Evolutionary conservation across 805 yeast species (phyloP), one percentile per base, ranked within the genome.

Genomic region (Candida schatavii): DNA sequence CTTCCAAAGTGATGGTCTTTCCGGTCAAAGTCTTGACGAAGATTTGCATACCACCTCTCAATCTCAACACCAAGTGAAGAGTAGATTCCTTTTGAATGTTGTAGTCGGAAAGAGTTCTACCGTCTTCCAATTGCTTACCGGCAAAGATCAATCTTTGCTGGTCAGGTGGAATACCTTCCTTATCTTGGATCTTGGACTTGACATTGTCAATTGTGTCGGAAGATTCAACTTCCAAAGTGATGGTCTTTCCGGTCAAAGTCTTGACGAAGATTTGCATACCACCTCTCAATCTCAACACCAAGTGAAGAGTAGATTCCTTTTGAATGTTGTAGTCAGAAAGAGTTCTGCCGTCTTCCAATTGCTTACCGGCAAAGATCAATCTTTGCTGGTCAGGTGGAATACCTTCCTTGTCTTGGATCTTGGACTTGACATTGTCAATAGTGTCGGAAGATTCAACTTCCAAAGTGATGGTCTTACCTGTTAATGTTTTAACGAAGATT

Each of bases 361-460:
- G 96, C 80, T 88, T 89, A 81, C 97, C 97, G 60, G 97, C 97
- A 62, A 89, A 90, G 77, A 90, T 88, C 62, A 89, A 81, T 77
- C 97, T 84, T 77, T 90, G 97, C 72, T 89, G 96, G 73, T 88
- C 97, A 58, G 96, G 96, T 68, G 97, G 97, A 61, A 89, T 88
- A 64, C 97, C 97, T 72, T 89, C 96, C 77, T 87, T 88, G 78
- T 88, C 97, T 79, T 88, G 96, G 66, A 90, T 89, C 81, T 89
- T 89, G 61, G 95, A 77, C 80, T 88, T 90, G 76, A 90, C 97
- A 62, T 88, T 88, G 81, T 89, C 97, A 66, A 91, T 88, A 51
- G 97, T 88, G 80, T 89, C 97, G 47, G 96, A 88, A 52, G 97
- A 88, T 77, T 89, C 97, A 56, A 88, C 97, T 78, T 90, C 97